phyloP scores from a whole-genome alignment of 139 green algal genomes.

The Chlorella sorokiniana region DNA sequence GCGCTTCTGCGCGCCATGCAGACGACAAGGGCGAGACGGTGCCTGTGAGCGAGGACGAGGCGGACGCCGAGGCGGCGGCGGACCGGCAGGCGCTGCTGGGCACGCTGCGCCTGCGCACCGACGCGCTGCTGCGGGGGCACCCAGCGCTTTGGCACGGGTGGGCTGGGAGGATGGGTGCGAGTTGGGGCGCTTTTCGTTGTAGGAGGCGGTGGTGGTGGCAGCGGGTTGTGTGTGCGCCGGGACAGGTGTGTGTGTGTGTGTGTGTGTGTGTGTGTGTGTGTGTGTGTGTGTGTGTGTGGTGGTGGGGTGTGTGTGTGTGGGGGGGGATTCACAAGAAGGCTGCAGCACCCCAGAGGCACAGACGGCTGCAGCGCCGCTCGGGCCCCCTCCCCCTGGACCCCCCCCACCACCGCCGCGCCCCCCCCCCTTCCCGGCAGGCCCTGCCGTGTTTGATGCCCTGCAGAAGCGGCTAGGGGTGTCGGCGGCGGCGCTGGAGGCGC shows the following conservation, averaged over 20 bases:
- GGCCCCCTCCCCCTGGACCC: neutral
- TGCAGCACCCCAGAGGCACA: too few species aligned
- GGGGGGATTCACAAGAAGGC: too few species aligned
- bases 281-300: too few species aligned
- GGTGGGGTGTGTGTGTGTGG: too few species aligned
- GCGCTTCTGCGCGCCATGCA: neutral
- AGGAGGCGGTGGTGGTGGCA: too few species aligned
- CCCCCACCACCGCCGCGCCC: neutral
- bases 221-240: neutral
- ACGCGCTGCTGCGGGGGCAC: neutral
- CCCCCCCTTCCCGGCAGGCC: neutral
- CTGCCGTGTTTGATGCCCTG: constrained; percentile 11
- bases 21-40: constrained; percentile 62
- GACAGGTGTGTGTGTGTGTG: neutral
- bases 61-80: constrained; percentile 19
- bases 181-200: too few species aligned
- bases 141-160: constrained; percentile 4
- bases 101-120: neutral
- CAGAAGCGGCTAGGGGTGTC: neutral
- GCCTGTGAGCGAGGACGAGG: constrained; percentile 59
- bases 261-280: too few species aligned
- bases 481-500: neutral
- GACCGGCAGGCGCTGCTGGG: constrained; percentile 1
- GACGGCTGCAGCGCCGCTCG: too few species aligned
- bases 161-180: too few species aligned